phyloP scores from a whole-genome alignment of 2,329 filamentous ascomycete genomes.

The Ophiostoma sp. region DNA sequence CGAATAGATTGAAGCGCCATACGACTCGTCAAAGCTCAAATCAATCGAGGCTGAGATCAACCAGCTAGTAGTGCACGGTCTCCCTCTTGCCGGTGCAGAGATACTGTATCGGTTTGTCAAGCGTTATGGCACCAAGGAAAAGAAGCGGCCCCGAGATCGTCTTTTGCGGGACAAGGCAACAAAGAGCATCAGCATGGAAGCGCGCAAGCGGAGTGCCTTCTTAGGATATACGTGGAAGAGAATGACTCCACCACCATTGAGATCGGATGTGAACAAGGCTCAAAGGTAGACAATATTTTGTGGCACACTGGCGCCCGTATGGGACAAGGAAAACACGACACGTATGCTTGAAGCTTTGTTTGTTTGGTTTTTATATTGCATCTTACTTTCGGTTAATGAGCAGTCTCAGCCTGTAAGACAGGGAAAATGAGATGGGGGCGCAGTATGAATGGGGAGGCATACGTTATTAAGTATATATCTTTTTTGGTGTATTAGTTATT shows the following conservation, averaged over 20 bases:
- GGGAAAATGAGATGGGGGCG: neutral
- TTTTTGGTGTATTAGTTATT: constrained; percentile 10
- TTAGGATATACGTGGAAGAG: constrained; percentile 81
- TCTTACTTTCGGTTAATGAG: too few relatives aligned
- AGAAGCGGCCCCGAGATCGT: constrained; percentile 76
- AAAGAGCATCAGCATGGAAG: constrained; percentile 63
- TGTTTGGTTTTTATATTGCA: too few relatives aligned
- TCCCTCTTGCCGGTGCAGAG: constrained; percentile 37
- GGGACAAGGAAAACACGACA: too few relatives aligned
- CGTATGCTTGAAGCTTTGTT: too few relatives aligned
- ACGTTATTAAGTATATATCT: constrained; percentile 1
- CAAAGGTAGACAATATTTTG: too few relatives aligned
- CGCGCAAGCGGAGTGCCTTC: constrained; percentile 78
- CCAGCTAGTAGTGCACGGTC: constrained; percentile 29
- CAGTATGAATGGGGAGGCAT: neutral
- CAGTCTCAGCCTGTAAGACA: too few relatives aligned
- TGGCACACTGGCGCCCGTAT: too few relatives aligned
- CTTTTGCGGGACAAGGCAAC: constrained; percentile 68
- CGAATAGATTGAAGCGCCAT: constrained; percentile 43
- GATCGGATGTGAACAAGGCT: neutral
- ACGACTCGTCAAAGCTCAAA: constrained; percentile 45
- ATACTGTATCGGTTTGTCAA: constrained; percentile 47
- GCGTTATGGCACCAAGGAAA: constrained; percentile 57
- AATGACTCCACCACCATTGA: neutral
- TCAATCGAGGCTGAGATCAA: constrained; percentile 47